phyloP scores from a whole-genome alignment of 257 asterid genomes.

The Przewalskia tangutica region DNA sequence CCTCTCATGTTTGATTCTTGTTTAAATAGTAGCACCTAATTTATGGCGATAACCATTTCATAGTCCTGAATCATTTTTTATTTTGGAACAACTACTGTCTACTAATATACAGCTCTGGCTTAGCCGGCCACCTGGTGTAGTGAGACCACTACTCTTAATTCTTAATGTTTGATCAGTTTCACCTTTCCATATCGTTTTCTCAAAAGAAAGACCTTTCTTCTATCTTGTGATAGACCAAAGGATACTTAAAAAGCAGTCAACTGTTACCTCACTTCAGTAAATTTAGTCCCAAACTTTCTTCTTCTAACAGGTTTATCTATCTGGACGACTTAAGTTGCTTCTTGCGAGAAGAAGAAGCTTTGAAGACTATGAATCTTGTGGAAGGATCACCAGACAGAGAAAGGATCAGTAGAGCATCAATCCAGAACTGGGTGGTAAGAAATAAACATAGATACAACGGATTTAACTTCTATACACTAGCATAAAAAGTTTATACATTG shows the following conservation, averaged over 20 bases:
- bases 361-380: constrained; percentile 42
- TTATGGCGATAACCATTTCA: neutral
- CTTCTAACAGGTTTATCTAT: constrained; percentile 51
- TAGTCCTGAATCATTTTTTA: neutral
- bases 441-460: neutral
- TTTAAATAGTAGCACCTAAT: neutral
- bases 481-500: neutral
- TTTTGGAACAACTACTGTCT: neutral
- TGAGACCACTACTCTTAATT: neutral
- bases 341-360: constrained; percentile 69
- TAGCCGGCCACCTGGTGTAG: neutral
- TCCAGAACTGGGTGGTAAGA: constrained; percentile 90
- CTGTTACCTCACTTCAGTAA: neutral
- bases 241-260: neutral
- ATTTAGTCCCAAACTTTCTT: neutral
- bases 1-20: neutral
- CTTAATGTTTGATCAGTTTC: neutral
- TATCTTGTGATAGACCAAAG: neutral
- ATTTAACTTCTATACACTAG: neutral
- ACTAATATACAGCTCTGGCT: neutral
- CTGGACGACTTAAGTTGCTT: constrained; percentile 66
- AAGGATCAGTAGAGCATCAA: constrained; percentile 60
- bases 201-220: neutral
- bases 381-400: constrained; percentile 66
- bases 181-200: neutral